A percentile compares a stretch with the other conserved stretches of the same genome.
Evolutionary conservation across 495 filamentous ascomycete species (phyloP).

Genomic region (Neurospora pannonica): DNA sequence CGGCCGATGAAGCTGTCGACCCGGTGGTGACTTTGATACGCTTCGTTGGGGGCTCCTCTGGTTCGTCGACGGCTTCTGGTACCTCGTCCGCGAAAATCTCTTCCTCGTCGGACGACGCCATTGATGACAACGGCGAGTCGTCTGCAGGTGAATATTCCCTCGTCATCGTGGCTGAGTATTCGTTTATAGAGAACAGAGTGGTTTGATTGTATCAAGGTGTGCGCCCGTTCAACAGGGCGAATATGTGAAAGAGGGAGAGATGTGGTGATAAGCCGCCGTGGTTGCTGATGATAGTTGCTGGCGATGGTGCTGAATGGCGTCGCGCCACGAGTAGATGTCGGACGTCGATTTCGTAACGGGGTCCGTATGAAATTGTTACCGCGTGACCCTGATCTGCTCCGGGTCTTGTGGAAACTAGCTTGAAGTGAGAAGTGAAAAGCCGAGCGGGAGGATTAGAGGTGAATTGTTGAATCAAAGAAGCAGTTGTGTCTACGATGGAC

Average conservation of each 20-base stretch:
- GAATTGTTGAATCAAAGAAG: not conserved
- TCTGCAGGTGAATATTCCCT: constrained; percentile 20
- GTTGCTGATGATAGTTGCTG: not conserved
- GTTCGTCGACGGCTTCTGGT: constrained; percentile 24
- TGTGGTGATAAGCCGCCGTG: not conserved
- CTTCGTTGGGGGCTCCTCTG: constrained; percentile 36
- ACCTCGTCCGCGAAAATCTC: constrained; percentile 38
- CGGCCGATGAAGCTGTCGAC: constrained; percentile 37
- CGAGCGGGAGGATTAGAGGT: not conserved
- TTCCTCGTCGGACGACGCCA: constrained; percentile 37
- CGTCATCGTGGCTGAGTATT: constrained; percentile 14
- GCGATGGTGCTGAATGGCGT: not conserved
- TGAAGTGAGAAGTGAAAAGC: not conserved
- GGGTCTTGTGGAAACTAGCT: not conserved
- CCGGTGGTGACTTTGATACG: constrained; percentile 37
- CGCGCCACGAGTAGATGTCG: not conserved
- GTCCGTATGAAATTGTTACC: not conserved
- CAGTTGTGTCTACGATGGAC: not conserved
- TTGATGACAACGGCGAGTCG: constrained; percentile 32
- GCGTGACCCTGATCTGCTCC: not conserved
- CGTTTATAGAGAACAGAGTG: not conserved
- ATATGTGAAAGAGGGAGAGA: not conserved
- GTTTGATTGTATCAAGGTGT: not conserved
- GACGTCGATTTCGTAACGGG: not conserved
- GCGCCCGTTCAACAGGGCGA: not conserved